phyloP scores from a whole-genome alignment of 306 rosid species.

The Rosa multiflora region DNA sequence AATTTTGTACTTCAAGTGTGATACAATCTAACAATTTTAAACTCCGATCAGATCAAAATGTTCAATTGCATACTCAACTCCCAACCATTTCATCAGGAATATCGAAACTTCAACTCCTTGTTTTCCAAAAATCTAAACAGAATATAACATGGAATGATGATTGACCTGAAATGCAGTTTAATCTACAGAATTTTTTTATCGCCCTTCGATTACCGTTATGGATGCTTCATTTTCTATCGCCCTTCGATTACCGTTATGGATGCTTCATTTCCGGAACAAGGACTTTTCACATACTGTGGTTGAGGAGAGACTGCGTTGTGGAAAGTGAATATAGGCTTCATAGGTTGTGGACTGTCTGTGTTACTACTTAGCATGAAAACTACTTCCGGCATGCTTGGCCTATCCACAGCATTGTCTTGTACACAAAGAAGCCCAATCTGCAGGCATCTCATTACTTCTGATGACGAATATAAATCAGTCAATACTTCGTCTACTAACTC shows the following conservation, averaged over 20 bases:
- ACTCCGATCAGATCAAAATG: too few relatives aligned
- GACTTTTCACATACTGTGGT: neutral
- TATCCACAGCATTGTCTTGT: constrained; percentile 25
- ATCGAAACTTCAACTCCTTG: neutral
- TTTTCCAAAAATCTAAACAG: neutral
- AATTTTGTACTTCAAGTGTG: too few relatives aligned
- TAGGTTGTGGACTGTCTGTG: constrained; percentile 13
- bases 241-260: constrained; percentile 1
- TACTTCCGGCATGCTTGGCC: constrained; percentile 30
- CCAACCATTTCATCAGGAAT: too few relatives aligned
- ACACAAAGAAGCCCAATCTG: constrained; percentile 36
- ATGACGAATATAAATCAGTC: neutral
- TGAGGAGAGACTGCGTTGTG: neutral
- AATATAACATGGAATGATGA: neutral
- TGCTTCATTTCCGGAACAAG: neutral
- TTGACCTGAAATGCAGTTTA: neutral
- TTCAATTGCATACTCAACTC: too few relatives aligned
- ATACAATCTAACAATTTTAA: too few relatives aligned
- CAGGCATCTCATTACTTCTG: constrained; percentile 13
- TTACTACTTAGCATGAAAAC: constrained; percentile 22
- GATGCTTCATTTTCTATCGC: constrained; percentile 14
- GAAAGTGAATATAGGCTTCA: constrained; percentile 17
- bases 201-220: neutral
- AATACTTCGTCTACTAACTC: constrained; percentile 7
- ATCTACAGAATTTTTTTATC: neutral